phyloP scores from a whole-genome alignment of 1,139 yeast species.

The Wickerhamomyces sp. region DNA sequence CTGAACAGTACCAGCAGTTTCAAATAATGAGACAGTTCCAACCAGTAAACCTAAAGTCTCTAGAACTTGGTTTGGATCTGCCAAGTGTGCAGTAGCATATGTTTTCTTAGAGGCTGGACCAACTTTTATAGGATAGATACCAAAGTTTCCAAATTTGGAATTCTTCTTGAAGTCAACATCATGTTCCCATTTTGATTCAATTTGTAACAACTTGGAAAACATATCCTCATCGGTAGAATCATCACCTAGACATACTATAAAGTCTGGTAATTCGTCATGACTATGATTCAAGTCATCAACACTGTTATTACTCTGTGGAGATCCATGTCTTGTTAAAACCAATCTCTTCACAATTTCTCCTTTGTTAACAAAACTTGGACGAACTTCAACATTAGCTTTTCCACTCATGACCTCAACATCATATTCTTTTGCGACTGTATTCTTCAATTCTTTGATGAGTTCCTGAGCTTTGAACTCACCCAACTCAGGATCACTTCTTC shows the following conservation, averaged over 20 bases:
- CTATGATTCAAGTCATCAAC: constrained; percentile 31
- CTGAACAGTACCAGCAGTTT: constrained; percentile 70
- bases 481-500: constrained; percentile 89
- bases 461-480: constrained; percentile 83
- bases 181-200: constrained; percentile 43
- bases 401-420: constrained; percentile 97
- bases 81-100: constrained; percentile 80
- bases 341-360: constrained; percentile 91
- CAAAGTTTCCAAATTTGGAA: constrained; percentile 48
- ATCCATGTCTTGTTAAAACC: constrained; percentile 58
- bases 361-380: constrained; percentile 91
- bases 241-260: constrained; percentile 87
- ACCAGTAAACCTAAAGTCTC: constrained; percentile 79
- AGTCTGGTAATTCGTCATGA: constrained; percentile 62
- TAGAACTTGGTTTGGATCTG: constrained; percentile 80
- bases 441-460: constrained; percentile 59
- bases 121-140: constrained; percentile 84
- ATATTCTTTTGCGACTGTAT: constrained; percentile 56
- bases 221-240: constrained; percentile 97
- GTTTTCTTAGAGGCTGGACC: constrained; percentile 94
- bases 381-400: constrained; percentile 93
- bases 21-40: constrained; percentile 70
- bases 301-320: constrained; percentile 27
- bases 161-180: constrained; percentile 29
- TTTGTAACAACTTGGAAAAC: constrained; percentile 69